phyloP scores from a whole-genome alignment of 306 rosid genomes.

The Pyrus betulifolia region DNA sequence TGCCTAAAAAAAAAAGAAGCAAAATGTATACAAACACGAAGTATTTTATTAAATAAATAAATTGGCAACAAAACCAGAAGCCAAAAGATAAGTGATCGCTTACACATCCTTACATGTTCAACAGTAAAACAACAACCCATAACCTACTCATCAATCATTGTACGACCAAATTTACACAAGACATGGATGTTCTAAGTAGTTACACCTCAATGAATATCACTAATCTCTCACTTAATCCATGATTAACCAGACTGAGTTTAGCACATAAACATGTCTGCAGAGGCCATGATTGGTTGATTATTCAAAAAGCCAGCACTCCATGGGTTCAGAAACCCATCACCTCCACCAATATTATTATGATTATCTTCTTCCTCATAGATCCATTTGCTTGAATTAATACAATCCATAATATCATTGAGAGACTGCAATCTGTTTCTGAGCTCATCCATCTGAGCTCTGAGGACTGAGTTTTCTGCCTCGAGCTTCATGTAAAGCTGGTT shows the following conservation, averaged over 20 bases:
- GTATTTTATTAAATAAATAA: background rate
- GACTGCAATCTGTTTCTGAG: constrained; percentile 58
- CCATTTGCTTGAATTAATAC: constrained; percentile 38
- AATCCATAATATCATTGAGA: constrained; percentile 47
- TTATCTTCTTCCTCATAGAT: constrained; percentile 5
- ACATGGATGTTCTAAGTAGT: background rate
- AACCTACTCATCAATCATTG: background rate
- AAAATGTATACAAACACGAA: background rate
- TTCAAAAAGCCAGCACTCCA: constrained; percentile 10
- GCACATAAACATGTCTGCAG: constrained; percentile 26
- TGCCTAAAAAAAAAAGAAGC: background rate
- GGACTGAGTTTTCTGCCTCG: constrained; percentile 68
- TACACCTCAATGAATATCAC: background rate
- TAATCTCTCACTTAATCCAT: background rate
- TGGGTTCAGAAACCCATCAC: constrained; percentile 20
- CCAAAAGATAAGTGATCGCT: background rate
- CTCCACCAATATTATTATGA: background rate
- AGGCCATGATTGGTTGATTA: constrained; percentile 29
- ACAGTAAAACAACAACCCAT: background rate
- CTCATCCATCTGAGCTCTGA: constrained; percentile 71
- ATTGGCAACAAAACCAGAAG: background rate
- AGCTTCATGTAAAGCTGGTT: constrained; percentile 36
- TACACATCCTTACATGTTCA: background rate
- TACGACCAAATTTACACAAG: background rate
- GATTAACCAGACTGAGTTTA: background rate